Evolutionary conservation across 345 rosid species (phyloP).

Genomic region (Arabidopsis thaliana): TAIR10.1 NC_003076.8:20853001-20853500

Average conservation of each 20-base stretch:
- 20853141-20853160: slow-evolving; percentile 75
- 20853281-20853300: slow-evolving; percentile 73
- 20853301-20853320: slow-evolving; percentile 34
- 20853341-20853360: slow-evolving; percentile 72
- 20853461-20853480: slow-evolving; percentile 67
- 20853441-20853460: slow-evolving; percentile 60
- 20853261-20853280: slow-evolving; percentile 91
- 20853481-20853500: slow-evolving; percentile 66
- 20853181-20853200: slow-evolving; percentile 54
- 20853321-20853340: slow-evolving; percentile 22
- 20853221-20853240: slow-evolving; percentile 81
- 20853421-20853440: slow-evolving; percentile 58
- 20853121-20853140: slow-evolving; percentile 93
- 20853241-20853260: slow-evolving; percentile 75
- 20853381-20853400: slow-evolving; percentile 56
- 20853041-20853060: slow-evolving; percentile 75
- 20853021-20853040: slow-evolving; percentile 73
- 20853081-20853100: slow-evolving; percentile 60
- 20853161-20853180: slow-evolving; percentile 64
- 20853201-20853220: slow-evolving; percentile 63
- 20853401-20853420: slow-evolving; percentile 48
- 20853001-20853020: slow-evolving; percentile 65
- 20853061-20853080: slow-evolving; percentile 44
- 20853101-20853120: slow-evolving; percentile 75
- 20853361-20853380: slow-evolving; percentile 76